phyloP scores from a whole-genome alignment of 371 early-diverging fungal species.

The Apophysomyces variabilis region DNA sequence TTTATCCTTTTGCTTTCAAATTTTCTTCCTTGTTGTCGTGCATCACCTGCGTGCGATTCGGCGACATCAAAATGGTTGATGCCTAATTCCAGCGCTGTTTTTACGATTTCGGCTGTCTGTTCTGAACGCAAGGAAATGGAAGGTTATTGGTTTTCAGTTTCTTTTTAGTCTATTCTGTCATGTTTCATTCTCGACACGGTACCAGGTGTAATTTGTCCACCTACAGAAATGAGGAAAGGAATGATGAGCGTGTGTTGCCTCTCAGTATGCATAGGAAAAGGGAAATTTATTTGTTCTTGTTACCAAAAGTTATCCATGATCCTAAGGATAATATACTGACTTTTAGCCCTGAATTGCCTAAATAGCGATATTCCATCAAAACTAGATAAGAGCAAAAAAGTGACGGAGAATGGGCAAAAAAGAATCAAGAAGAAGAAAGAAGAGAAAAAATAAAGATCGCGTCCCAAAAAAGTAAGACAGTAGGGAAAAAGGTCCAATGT shows the following conservation, averaged over 20 bases:
- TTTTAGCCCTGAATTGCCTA: slow-evolving; percentile 83
- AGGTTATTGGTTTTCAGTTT: background rate
- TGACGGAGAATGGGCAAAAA: slow-evolving; percentile 12
- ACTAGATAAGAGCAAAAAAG: slow-evolving; percentile 3
- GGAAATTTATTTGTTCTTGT: background rate
- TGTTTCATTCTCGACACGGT: slow-evolving; percentile 11
- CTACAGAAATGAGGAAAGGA: slow-evolving; percentile 27
- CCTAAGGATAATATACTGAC: slow-evolving; percentile 58
- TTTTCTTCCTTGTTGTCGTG: background rate
- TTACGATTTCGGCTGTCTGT: slow-evolving; percentile 69
- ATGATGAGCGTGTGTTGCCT: no score
- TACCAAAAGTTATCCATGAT: slow-evolving; percentile 72
- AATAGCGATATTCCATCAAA: slow-evolving; percentile 80
- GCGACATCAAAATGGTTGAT: slow-evolving; percentile 88
- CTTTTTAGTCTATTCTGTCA: background rate
- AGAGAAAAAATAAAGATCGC: background rate
- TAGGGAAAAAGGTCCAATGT: no score
- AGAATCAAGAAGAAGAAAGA: slow-evolving; percentile 2
- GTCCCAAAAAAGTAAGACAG: no score
- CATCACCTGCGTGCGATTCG: slow-evolving; percentile 67
- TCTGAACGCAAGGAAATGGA: slow-evolving; percentile 29
- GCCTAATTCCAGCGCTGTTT: slow-evolving; percentile 75
- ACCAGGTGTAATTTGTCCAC: slow-evolving; percentile 63
- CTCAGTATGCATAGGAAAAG: no score
- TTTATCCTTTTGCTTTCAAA: background rate